phyloP scores from a whole-genome alignment of 345 rosid species.

The Bretschneidera sinensis region DNA sequence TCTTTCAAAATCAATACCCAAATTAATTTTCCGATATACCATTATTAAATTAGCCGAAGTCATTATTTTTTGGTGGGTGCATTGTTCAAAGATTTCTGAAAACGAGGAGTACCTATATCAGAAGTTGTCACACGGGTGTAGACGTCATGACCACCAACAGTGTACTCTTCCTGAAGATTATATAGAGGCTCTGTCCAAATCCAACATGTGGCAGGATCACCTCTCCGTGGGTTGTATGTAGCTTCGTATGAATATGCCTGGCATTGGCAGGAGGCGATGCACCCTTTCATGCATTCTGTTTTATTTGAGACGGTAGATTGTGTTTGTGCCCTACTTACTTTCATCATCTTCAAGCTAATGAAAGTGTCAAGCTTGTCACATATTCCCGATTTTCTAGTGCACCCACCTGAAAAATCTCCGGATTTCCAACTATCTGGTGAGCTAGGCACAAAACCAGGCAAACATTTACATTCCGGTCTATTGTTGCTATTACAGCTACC shows the following conservation, averaged over 20 bases:
- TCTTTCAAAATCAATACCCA: too few relatives aligned
- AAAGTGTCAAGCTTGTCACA: conserved; percentile 38
- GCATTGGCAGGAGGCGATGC: conserved; percentile 50
- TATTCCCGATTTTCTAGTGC: conserved; percentile 33
- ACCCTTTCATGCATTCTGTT: conserved; percentile 40
- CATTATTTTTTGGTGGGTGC: too few relatives aligned
- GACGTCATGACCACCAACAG: conserved; percentile 32
- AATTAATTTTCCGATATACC: too few relatives aligned
- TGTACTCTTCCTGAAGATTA: conserved; percentile 45
- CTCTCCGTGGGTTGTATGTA: conserved; percentile 13
- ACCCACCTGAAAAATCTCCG: conserved; percentile 36
- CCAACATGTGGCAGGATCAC: too few relatives aligned
- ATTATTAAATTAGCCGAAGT: too few relatives aligned
- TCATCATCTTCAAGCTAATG: conserved; percentile 44
- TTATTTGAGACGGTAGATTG: conserved; percentile 26
- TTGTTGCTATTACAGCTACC: conserved; percentile 41
- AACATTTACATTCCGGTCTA: conserved; percentile 35
- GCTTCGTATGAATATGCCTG: conserved; percentile 50
- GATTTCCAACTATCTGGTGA: conserved; percentile 31
- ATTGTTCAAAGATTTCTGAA: too few relatives aligned
- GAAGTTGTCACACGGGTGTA: conserved; percentile 38
- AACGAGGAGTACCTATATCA: too few relatives aligned
- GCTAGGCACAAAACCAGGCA: conserved; percentile 40
- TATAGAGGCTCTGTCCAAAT: conserved; percentile 55
- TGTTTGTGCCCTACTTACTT: conserved; percentile 46